phyloP scores from a whole-genome alignment of 1,284 basidiomycete genomes.

The Mycena sp. region DNA sequence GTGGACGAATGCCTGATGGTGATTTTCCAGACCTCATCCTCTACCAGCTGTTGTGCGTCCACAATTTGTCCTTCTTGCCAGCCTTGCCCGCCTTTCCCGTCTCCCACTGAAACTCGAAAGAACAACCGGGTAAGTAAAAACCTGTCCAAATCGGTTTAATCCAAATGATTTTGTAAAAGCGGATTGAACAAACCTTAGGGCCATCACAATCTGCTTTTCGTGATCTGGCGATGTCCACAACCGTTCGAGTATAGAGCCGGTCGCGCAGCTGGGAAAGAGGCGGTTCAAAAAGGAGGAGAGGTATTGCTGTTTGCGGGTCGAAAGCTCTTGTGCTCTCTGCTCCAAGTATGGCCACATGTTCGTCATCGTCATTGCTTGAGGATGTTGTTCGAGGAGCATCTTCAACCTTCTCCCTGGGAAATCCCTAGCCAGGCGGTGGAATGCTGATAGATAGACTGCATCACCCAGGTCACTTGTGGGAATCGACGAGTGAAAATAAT shows the following conservation, averaged over 20 bases:
- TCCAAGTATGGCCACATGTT: constrained; percentile 78
- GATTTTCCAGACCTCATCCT: constrained; percentile 68
- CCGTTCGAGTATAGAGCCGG: constrained; percentile 49
- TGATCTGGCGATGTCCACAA: constrained; percentile 71
- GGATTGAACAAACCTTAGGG: constrained; percentile 60
- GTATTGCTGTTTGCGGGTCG: constrained; percentile 49
- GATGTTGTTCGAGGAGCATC: constrained; percentile 46
- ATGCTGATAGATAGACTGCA: constrained; percentile 70
- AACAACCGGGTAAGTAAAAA: constrained; percentile 71
- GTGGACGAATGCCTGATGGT: constrained; percentile 41
- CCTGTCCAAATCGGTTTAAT: too few species aligned
- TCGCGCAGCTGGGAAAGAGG: constrained; percentile 40
- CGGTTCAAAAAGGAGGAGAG: constrained; percentile 57
- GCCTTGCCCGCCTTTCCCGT: constrained; percentile 35
- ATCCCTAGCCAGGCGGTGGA: constrained; percentile 50
- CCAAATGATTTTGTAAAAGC: too few species aligned
- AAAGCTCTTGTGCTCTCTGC: constrained; percentile 55
- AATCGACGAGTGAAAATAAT: constrained; percentile 9
- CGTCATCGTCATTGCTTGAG: constrained; percentile 50
- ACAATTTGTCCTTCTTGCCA: constrained; percentile 50
- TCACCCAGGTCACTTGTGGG: not conserved
- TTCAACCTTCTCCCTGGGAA: constrained; percentile 61
- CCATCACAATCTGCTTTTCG: constrained; percentile 62
- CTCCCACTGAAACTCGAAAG: constrained; percentile 65
- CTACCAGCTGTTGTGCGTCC: constrained; percentile 60